Evolutionary conservation across 164 flowering plant species (phyloP).

Genomic region (Taxillus chinensis): DNA sequence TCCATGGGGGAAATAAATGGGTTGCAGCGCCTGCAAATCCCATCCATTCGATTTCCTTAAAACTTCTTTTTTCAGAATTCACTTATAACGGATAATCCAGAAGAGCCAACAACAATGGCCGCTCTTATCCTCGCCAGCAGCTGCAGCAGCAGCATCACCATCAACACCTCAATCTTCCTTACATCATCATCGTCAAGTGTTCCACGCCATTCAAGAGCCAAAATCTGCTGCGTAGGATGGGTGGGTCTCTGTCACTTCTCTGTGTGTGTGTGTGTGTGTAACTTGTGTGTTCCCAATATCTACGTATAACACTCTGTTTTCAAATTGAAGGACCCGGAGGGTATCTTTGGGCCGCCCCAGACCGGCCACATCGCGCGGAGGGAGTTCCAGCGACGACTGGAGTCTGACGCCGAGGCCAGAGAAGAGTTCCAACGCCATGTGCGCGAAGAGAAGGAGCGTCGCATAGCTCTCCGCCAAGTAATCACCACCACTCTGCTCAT

Average conservation of each 20-base stretch:
- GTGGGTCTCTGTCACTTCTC: conserved; percentile 17
- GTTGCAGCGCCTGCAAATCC: background rate
- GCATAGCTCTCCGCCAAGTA: conserved; percentile 48
- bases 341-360: conserved; percentile 55
- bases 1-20: no score
- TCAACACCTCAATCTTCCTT: background rate
- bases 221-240: conserved; percentile 56
- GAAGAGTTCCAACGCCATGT: conserved; percentile 66
- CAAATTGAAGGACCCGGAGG: conserved; percentile 80
- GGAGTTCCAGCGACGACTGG: conserved; percentile 58
- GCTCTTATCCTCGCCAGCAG: conserved; percentile 17
- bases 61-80: background rate
- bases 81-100: background rate
- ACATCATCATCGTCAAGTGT: background rate
- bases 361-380: conserved; percentile 67
- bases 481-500: background rate
- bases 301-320: conserved; percentile 8
- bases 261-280: background rate
- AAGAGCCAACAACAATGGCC: conserved; percentile 13
- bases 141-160: conserved; percentile 3
- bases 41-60: background rate
- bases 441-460: conserved; percentile 73
- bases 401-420: conserved; percentile 67
- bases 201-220: conserved; percentile 8
- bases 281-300: background rate